A percentile compares a stretch with the other conserved stretches of the same genome.
These are phyloP conservation scores for Fusarium armeniacum DNA, from an alignment of 2,329 filamentous ascomycete species.

Conservation along the genomic window DNA sequence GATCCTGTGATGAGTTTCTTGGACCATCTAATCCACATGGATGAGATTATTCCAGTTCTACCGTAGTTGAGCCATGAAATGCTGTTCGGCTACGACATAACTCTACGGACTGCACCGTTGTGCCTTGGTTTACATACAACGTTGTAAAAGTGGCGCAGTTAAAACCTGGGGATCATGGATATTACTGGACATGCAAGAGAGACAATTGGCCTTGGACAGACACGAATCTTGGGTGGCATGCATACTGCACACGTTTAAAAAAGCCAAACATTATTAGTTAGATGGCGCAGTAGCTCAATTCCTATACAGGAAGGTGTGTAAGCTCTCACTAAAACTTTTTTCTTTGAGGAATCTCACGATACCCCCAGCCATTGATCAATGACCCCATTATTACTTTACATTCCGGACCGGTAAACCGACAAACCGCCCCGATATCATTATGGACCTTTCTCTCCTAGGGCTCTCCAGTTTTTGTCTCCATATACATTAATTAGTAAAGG, in stretches of 20 bases:
- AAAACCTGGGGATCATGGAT: neutral
- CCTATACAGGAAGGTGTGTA: constrained; percentile 35
- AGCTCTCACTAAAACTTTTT: constrained; percentile 1
- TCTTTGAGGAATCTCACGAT: constrained; percentile 8
- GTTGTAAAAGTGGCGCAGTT: constrained; percentile 6
- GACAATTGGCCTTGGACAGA: neutral
- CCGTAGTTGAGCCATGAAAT: neutral
- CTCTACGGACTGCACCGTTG: neutral
- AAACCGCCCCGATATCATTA: neutral
- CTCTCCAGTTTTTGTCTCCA: constrained; percentile 7
- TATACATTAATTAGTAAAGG: constrained; percentile 72
- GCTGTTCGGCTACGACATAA: neutral
- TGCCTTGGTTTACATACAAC: constrained; percentile 7
- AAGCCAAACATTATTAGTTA: constrained; percentile 21
- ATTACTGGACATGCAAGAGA: neutral
- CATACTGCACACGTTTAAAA: constrained; percentile 26
- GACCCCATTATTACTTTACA: constrained; percentile 21
- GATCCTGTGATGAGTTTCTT: constrained; percentile 27
- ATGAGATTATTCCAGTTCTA: neutral
- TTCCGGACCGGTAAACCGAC: constrained; percentile 7
- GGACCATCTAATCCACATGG: constrained; percentile 1
- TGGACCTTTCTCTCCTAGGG: neutral
- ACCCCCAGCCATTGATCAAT: constrained; percentile 7
- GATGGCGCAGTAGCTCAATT: constrained; percentile 25
- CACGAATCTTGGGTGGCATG: constrained; percentile 24